Evolutionary conservation across 2,329 filamentous ascomycete genomes (phyloP).

Genomic region (Madurella mycetomatis): DNA sequence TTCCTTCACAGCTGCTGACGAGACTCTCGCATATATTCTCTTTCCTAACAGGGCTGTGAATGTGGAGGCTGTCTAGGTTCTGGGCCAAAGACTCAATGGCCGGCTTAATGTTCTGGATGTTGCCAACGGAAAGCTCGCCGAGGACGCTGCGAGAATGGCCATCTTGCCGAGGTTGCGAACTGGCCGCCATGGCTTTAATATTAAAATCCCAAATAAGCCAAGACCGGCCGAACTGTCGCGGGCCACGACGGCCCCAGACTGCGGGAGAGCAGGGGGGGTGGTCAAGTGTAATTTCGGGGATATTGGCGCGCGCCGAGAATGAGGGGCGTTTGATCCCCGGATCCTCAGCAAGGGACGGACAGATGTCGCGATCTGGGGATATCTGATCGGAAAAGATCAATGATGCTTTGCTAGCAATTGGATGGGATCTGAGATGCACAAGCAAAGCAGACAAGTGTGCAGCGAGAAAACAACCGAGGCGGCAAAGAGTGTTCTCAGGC

Average conservation of each 20-base stretch:
- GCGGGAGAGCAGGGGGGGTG: slow-evolving; percentile 14
- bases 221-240: slow-evolving; percentile 10
- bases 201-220: slow-evolving; percentile 21
- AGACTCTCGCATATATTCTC: slow-evolving; percentile 16
- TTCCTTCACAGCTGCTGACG: neutral
- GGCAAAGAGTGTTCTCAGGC: slow-evolving; percentile 1
- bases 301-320: slow-evolving; percentile 19
- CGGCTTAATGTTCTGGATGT: slow-evolving; percentile 28
- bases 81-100: slow-evolving; percentile 31
- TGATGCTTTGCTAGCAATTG: slow-evolving; percentile 26
- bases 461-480: neutral
- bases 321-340: slow-evolving; percentile 16
- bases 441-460: slow-evolving; percentile 9
- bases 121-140: slow-evolving; percentile 29
- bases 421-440: slow-evolving; percentile 10
- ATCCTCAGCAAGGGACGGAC: slow-evolving; percentile 12
- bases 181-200: slow-evolving; percentile 22
- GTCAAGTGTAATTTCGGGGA: slow-evolving; percentile 30
- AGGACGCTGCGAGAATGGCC: slow-evolving; percentile 20
- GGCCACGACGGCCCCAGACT: slow-evolving; percentile 10
- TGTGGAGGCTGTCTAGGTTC: slow-evolving; percentile 33
- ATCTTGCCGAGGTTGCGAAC: slow-evolving; percentile 20
- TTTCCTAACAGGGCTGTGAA: slow-evolving; percentile 23
- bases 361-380: slow-evolving; percentile 14
- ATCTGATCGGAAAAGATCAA: slow-evolving; percentile 22